Percentiles rank a stretch among this genome's conserved stretches.
phyloP scores from a whole-genome alignment of 495 filamentous ascomycete species.

The Trypethelium eluteriae region DNA sequence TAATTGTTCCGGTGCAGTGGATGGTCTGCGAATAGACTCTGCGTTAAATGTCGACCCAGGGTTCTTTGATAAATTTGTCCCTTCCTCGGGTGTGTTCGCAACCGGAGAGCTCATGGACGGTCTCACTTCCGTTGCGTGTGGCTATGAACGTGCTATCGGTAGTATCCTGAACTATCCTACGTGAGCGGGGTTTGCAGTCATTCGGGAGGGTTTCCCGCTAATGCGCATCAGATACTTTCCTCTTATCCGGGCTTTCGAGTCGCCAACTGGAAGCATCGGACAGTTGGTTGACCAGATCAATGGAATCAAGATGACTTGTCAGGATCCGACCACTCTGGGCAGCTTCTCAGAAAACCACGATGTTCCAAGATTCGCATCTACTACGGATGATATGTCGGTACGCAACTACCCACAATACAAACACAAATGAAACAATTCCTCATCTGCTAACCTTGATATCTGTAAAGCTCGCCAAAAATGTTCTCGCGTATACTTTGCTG shows the following conservation, averaged over 20 bases:
- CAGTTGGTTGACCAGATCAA: conserved; percentile 21
- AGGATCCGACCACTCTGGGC: conserved; percentile 54
- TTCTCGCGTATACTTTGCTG: conserved; percentile 61
- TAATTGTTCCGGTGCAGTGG: conserved; percentile 36
- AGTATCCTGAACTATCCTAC: conserved; percentile 62
- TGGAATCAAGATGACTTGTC: conserved; percentile 24
- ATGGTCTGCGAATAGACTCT: conserved; percentile 68
- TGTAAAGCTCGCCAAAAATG: conserved; percentile 53
- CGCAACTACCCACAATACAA: conserved; percentile 15
- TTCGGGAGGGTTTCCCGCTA: neutral
- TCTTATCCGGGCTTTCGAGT: conserved; percentile 50
- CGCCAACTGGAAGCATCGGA: conserved; percentile 20
- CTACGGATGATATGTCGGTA: conserved; percentile 42
- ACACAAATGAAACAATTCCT: conserved; percentile 6
- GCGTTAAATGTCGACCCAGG: conserved; percentile 63
- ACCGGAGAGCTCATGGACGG: conserved; percentile 62
- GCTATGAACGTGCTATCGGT: conserved; percentile 55
- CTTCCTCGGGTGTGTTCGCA: conserved; percentile 60
- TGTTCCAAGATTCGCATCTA: conserved; percentile 55
- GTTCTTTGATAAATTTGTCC: conserved; percentile 58
- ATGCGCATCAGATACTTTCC: conserved; percentile 40
- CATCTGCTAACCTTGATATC: conserved; percentile 35
- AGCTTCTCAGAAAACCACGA: conserved; percentile 76
- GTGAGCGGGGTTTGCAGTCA: neutral
- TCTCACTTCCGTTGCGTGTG: conserved; percentile 50